Base-by-base conservation (phyloP, 2,329 filamentous ascomycete species). In the Cordyceps tenuipes region DNA sequence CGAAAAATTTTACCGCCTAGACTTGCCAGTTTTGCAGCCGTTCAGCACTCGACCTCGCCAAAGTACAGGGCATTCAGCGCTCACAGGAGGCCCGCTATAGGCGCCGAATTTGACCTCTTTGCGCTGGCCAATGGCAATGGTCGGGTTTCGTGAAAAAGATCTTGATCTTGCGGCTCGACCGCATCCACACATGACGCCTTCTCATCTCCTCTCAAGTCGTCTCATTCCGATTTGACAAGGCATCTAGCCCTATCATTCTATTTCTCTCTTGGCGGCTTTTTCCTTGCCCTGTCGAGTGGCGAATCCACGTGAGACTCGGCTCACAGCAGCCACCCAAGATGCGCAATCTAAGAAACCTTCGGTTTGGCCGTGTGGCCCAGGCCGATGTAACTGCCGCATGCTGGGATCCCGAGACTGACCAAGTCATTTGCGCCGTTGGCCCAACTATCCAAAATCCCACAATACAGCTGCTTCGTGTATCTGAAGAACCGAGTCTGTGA, bases 281-380 rank as follows among this genome's bases (percentile, higher is more conserved):
- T 5, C 4, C 19, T 49, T 19, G 15, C 12, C 10, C 21, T 6
- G 2, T 21, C 26, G 19, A 53, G 39, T 39, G 57, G 57, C 19
- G n/a, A 39, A 13, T 57, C 15, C 36, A 57, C 53, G 34, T 36
- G 46, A 50, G 17, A 51, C 17, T 29, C 52, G 52, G 39, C 48
- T 44, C 46, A 15, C 4, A 46, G 39, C 46, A 46, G 51, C 59
- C 52, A n/a, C 36, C 34, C 44, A 63, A 65, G 60, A 97, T 97
- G 93, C 88, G 90, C 71, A 97, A 97, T 74, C 81, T 97, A 67
- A 87, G 85, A 75, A 91, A 87, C 72, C 85, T 91, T 68, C 84
- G 82, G 70, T 86, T 89, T 71, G 81, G 82, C 66, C 79, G 83
- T 70, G 86, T 86, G 76, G 81, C 85, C 64, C 78, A 81, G 57